Base-by-base conservation (phyloP, 2,329 filamentous ascomycete species). In the Calycina herbarum region DNA sequence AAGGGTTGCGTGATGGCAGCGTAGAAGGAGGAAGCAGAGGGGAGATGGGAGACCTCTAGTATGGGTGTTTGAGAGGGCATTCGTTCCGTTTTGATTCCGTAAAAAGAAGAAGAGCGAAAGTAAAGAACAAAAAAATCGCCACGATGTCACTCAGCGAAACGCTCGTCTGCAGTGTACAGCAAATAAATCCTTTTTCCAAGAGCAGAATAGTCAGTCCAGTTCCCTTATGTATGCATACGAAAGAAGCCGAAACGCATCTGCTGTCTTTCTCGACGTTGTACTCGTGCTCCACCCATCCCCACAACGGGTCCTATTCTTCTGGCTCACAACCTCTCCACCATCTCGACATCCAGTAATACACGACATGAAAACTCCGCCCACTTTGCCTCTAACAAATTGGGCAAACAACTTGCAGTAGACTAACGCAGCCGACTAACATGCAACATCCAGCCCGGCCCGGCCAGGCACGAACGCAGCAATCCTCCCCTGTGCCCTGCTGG, bases 21-120 rank as follows among this genome's bases (percentile, higher is more conserved):
- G 78, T 93, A 96, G 81, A 96, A 96, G 7, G 92, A 95, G 60
- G 90, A 87, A 3, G 93, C 91, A 42, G 89, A 87, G 63, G 92
- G 86, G 63, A 96, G 86, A 77, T 94, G 89, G 67, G 88, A 89
- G 74, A 96, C 93, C 75, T 86, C 82, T 70, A 87, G 74, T 69
- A 82, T 81, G 59, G 85, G 84, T 48, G 64, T 59, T 29, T 24
- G 56, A 27, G 17, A 51, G 51, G 38, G 31, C 58, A 64, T 61
- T 29, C 20, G 48, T 54, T 24, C 20, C 1, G 48, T 54, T 27
- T 38, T 40, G 5, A 40, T 40, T 13, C 13, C 13, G 13, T 13
- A 40, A 15, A 40, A 24, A 24, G 24, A 42, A 54, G 38, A 20
- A 38, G 42, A 40, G 29, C 2, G 33, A 59, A 24, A 45, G 27